Base-by-base conservation (phyloP, 2,329 filamentous ascomycete species). In the Gnomoniopsis smithogilvyi region DNA sequence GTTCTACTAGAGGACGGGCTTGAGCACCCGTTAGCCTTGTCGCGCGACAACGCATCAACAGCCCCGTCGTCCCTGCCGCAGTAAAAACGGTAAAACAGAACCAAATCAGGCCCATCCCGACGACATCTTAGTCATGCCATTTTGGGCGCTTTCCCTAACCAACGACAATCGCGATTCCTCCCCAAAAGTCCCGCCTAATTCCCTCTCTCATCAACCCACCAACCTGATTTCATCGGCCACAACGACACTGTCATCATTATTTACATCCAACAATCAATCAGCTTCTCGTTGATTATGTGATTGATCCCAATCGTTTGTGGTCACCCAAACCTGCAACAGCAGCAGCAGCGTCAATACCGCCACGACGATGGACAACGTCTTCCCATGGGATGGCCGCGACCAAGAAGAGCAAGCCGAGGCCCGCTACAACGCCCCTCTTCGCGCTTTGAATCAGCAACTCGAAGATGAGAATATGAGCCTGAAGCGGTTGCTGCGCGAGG, bases 321-420 rank as follows among this genome's bases (percentile, higher is more conserved):
- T 14, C 36, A 41, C 36, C 12, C 36, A 33, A 51, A 21, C 49
- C 49, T 51, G 49, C 33, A 12, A 30, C 49, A 51, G 6, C 26
- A 38, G 36, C 21, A 19, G 26, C 54, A 15, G 46, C 46, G 30
- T 15, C 36, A 15, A 22, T 17, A 17, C 21, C 33, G 12, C 26
- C 22, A 19, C 19, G 22, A n/a, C n/a, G 10, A 19, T 19, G 10
- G 21, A 30, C 33, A 47, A 11, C 46, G 24, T 50, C 33, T 56
- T 72, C 51, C 76, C 80, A 3, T 80, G 76, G 76, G 80, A 83
- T 64, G 78, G 76, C 58, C 78, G 80, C 56, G 81, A 84, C 64
- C 78, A 77, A 64, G 74, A 80, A 60, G 80, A 83, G 33, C 74
- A 77, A 68, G 78, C 80, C 51, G 77, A 77, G 68, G 68, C 71